Conservation (phyloP, 139 green algal genomes). For the Picochlorum sp. region DNA sequence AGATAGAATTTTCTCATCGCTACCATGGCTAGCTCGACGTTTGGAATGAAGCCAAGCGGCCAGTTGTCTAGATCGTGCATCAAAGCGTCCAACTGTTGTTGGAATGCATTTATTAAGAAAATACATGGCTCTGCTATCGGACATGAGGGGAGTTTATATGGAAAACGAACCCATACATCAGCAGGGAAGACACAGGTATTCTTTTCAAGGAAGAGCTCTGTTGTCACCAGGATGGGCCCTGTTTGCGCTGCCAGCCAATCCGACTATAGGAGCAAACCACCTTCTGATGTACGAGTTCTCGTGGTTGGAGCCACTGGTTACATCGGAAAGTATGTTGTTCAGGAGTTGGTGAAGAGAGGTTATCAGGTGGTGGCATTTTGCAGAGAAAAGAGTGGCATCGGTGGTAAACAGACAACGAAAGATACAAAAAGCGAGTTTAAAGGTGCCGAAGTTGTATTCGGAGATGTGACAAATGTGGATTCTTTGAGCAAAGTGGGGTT, state of each 20-base stretch:
- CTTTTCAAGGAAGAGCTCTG: too few relatives aligned
- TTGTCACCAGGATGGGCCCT: not conserved
- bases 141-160: too few relatives aligned
- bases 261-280: slow-evolving; percentile 45
- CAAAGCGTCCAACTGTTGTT: too few relatives aligned
- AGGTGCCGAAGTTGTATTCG: slow-evolving; percentile 81
- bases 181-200: too few relatives aligned
- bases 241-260: slow-evolving; percentile 2
- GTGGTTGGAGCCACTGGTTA: slow-evolving; percentile 94
- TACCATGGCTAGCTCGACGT: too few relatives aligned
- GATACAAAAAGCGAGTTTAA: slow-evolving; percentile 63
- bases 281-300: slow-evolving; percentile 73
- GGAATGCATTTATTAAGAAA: too few relatives aligned
- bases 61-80: too few relatives aligned
- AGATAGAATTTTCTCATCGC: too few relatives aligned
- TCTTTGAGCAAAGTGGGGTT: slow-evolving; percentile 54
- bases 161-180: too few relatives aligned
- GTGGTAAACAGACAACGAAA: slow-evolving; percentile 70
- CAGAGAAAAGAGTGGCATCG: slow-evolving; percentile 79
- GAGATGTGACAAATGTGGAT: slow-evolving; percentile 58
- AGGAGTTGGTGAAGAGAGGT: slow-evolving; percentile 48
- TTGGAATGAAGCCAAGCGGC: too few relatives aligned
- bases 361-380: slow-evolving; percentile 79
- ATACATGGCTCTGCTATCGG: too few relatives aligned
- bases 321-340: slow-evolving; percentile 83